Evolutionary conservation across 1,284 basidiomycete genomes (phyloP).

Genomic region (Ustilago nuda): DNA sequence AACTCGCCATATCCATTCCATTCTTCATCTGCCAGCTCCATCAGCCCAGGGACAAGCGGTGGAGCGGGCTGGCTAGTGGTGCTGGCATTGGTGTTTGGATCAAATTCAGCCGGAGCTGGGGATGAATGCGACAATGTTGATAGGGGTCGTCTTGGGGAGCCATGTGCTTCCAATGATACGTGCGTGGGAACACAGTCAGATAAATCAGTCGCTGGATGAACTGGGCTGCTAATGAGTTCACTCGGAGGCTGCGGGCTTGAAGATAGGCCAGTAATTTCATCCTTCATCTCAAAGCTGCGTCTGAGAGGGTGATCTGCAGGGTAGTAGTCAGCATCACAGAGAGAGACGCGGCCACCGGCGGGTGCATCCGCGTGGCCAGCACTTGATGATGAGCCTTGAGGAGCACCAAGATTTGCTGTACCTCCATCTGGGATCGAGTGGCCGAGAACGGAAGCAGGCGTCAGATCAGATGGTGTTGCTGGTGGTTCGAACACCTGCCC

Average conservation of each 20-base stretch:
- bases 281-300: background rate
- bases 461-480: background rate
- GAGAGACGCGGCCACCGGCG: background rate
- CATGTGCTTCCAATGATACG: background rate
- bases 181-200: background rate
- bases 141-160: background rate
- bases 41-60: background rate
- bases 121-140: background rate
- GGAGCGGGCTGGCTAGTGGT: background rate
- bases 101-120: background rate
- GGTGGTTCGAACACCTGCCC: background rate
- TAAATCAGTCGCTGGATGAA: background rate
- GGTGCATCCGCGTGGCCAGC: background rate
- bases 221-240: background rate
- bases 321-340: background rate
- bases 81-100: background rate
- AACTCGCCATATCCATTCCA: slow-evolving; percentile 2
- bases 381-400: background rate
- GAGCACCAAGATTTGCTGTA: background rate
- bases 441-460: background rate
- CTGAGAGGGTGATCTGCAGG: background rate
- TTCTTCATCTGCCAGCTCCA: background rate
- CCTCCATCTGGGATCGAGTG: background rate
- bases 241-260: background rate
- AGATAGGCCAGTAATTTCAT: background rate